A percentile compares a stretch with the other conserved stretches of the same genome.
These are phyloP conservation scores for Neofusicoccum ribis DNA, from an alignment of 2,329 filamentous ascomycete genomes.

Conservation along the genomic window DNA sequence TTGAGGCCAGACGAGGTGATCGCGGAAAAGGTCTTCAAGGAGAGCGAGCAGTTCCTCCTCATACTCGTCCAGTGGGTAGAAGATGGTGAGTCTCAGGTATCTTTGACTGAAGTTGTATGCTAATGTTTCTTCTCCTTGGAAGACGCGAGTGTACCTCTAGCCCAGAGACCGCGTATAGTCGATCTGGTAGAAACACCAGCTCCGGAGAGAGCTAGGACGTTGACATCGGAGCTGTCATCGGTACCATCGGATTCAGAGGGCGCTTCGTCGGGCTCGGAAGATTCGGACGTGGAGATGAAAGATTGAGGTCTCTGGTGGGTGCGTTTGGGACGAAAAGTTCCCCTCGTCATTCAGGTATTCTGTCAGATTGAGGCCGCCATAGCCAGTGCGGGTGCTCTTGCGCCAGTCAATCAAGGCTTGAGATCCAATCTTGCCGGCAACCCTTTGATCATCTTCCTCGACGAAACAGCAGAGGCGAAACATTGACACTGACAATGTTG, in stretches of 20 bases:
- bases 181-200: background rate
- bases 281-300: background rate
- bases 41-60: conserved; percentile 36
- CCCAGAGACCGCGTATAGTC: background rate
- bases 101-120: too few species aligned
- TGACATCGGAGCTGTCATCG: background rate
- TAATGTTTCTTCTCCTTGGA: background rate
- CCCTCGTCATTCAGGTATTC: too few species aligned
- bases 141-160: background rate
- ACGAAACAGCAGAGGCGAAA: too few species aligned
- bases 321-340: too few species aligned
- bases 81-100: conserved; percentile 20
- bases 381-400: background rate
- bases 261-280: background rate
- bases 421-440: too few species aligned
- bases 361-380: too few species aligned
- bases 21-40: conserved; percentile 35
- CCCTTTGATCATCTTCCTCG: too few species aligned
- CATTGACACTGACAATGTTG: too few species aligned
- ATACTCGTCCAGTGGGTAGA: conserved; percentile 37
- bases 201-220: background rate
- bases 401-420: too few species aligned
- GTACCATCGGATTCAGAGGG: background rate
- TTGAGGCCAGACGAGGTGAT: conserved; percentile 47
- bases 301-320: background rate